These are phyloP conservation scores for Globisporangium irregulare DNA, from an alignment of 352 stramenopile genomes.

Conservation along the genomic window DNA sequence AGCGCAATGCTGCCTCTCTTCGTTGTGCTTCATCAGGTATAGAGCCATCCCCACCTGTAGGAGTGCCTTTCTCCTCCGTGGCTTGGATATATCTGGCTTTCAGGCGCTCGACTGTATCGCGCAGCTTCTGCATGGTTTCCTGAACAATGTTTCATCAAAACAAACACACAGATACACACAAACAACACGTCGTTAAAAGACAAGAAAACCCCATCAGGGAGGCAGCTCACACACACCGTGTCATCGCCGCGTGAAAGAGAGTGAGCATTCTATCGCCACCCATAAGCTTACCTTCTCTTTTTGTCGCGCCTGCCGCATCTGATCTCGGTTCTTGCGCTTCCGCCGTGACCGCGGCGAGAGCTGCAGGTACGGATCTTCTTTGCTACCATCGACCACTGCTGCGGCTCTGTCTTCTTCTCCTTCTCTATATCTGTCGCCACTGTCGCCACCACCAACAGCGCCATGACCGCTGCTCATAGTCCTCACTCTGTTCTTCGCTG, in stretches of 20 bases:
- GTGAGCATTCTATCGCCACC: neutral
- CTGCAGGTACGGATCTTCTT: constrained; percentile 15
- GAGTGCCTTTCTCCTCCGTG: neutral
- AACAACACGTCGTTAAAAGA: no score
- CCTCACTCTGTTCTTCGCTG: no score
- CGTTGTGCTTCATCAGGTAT: neutral
- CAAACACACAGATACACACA: no score
- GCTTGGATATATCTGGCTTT: constrained; percentile 31
- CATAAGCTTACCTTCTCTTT: constrained; percentile 32
- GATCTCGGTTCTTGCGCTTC: constrained; percentile 50
- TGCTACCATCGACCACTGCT: neutral
- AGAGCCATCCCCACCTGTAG: neutral
- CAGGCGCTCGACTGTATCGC: constrained; percentile 43
- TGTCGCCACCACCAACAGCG: neutral
- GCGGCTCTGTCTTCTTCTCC: neutral
- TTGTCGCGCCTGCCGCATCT: constrained; percentile 46
- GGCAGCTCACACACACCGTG: no score
- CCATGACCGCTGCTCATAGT: no score
- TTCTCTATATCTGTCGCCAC: neutral
- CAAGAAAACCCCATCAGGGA: no score
- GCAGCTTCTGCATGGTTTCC: constrained; percentile 48
- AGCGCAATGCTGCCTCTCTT: neutral
- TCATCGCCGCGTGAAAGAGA: no score
- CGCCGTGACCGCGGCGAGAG: constrained; percentile 44
- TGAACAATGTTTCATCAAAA: no score